phyloP scores from a whole-genome alignment of 2,329 filamentous ascomycete genomes.

The Thyridium curvatum region DNA sequence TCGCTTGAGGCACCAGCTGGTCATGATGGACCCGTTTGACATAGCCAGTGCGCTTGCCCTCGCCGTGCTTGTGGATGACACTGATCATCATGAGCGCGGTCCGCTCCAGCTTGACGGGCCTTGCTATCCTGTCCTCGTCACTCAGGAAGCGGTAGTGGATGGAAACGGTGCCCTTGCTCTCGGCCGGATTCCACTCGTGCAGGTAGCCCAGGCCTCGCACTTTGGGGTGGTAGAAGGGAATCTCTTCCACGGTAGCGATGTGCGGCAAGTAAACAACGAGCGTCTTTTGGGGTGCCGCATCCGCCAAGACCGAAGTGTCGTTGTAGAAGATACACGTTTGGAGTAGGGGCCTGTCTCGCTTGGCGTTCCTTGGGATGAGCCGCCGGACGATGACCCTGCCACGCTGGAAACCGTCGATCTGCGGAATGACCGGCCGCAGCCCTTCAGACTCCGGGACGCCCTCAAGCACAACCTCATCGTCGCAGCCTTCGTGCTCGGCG shows the following conservation, averaged over 20 bases:
- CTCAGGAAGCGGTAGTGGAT: slow-evolving; percentile 54
- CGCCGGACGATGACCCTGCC: slow-evolving; percentile 65
- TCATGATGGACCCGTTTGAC: slow-evolving; percentile 82
- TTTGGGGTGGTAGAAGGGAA: slow-evolving; percentile 85
- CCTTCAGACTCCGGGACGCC: slow-evolving; percentile 1
- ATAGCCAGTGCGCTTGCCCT: slow-evolving; percentile 60
- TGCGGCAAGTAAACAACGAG: slow-evolving; percentile 79
- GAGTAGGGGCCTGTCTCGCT: slow-evolving; percentile 66
- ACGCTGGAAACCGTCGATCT: slow-evolving; percentile 39
- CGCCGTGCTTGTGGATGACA: slow-evolving; percentile 67
- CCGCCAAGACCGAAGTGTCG: slow-evolving; percentile 8
- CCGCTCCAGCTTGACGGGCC: slow-evolving; percentile 46
- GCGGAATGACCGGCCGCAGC: slow-evolving; percentile 27
- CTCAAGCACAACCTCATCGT: slow-evolving; percentile 8
- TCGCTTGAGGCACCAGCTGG: slow-evolving; percentile 66
- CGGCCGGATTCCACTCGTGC: slow-evolving; percentile 53
- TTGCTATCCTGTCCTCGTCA: slow-evolving; percentile 15
- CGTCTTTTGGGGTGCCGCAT: slow-evolving; percentile 21
- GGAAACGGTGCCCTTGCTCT: slow-evolving; percentile 43
- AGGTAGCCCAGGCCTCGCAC: slow-evolving; percentile 70
- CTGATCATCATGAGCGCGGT: slow-evolving; percentile 64
- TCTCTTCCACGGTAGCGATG: slow-evolving; percentile 47
- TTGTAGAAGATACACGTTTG: slow-evolving; percentile 77
- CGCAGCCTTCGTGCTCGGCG: slow-evolving; percentile 38
- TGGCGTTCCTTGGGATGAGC: slow-evolving; percentile 75